Evolutionary conservation across 495 filamentous ascomycete genomes (phyloP).

Genomic region (Xylaria nigripes): DNA sequence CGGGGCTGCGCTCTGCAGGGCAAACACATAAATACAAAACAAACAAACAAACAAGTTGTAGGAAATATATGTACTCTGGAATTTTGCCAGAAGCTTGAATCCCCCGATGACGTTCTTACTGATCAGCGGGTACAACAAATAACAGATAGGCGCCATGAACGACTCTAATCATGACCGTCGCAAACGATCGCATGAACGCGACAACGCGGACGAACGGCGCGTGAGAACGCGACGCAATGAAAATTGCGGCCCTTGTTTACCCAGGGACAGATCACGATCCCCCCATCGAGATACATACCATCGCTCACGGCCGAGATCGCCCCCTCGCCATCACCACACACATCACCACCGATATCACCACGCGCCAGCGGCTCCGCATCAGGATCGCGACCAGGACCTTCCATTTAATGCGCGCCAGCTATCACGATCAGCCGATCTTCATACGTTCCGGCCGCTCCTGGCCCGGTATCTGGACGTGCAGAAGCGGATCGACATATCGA

Average conservation of each 20-base stretch:
- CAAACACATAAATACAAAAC: no score
- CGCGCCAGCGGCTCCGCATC: neutral
- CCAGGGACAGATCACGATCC: slow-evolving; percentile 1
- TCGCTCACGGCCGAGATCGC: slow-evolving; percentile 2
- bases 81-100: no score
- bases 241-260: no score
- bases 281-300: neutral
- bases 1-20: no score
- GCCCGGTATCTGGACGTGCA: slow-evolving; percentile 85
- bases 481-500: slow-evolving; percentile 59
- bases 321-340: slow-evolving; percentile 7
- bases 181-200: neutral
- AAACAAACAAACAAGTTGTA: no score
- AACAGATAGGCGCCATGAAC: neutral
- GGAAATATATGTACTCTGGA: no score
- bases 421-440: slow-evolving; percentile 52
- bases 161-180: neutral
- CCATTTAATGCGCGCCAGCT: slow-evolving; percentile 60
- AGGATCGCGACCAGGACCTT: slow-evolving; percentile 31
- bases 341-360: slow-evolving; percentile 18
- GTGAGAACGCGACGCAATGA: slow-evolving; percentile 4
- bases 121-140: neutral
- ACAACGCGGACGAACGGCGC: neutral
- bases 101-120: no score
- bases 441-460: slow-evolving; percentile 61